phyloP scores from a whole-genome alignment of 306 rosid genomes.

The Arachis hypogaea region DNA sequence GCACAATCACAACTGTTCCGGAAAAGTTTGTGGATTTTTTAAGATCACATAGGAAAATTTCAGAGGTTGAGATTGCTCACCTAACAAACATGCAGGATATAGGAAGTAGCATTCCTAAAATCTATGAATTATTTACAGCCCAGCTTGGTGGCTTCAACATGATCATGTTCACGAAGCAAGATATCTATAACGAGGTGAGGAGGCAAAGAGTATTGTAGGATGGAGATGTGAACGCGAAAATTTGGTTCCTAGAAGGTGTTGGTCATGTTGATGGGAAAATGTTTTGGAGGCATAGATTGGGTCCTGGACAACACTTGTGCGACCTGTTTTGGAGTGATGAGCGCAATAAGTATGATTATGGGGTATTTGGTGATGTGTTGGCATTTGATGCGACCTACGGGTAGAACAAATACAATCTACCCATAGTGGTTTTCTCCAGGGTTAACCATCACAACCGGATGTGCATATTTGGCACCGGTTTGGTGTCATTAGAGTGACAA shows the following conservation, averaged over 20 bases:
- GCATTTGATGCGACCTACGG: too few species aligned
- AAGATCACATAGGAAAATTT: not conserved
- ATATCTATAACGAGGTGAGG: not conserved
- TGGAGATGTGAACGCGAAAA: not conserved
- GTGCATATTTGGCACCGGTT: too few species aligned
- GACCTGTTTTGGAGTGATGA: too few species aligned
- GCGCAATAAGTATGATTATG: too few species aligned
- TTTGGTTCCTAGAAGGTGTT: not conserved
- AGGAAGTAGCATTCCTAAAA: not conserved
- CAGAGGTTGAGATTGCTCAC: not conserved
- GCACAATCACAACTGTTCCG: too few species aligned
- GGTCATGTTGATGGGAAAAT: rapidly evolving
- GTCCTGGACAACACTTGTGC: too few species aligned
- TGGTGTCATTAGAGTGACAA: too few species aligned
- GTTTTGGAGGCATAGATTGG: not conserved
- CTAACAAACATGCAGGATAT: not conserved
- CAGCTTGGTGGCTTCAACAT: not conserved
- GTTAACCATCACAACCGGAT: too few species aligned
- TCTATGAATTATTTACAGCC: not conserved
- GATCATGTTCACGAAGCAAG: not conserved
- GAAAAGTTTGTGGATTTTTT: too few species aligned
- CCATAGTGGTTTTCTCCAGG: too few species aligned
- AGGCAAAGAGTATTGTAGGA: not conserved
- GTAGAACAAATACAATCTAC: too few species aligned
- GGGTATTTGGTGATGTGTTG: too few species aligned